Evolutionary conservation across 306 rosid genomes (phyloP).

Genomic region (Cicer pinnatifidum): DNA sequence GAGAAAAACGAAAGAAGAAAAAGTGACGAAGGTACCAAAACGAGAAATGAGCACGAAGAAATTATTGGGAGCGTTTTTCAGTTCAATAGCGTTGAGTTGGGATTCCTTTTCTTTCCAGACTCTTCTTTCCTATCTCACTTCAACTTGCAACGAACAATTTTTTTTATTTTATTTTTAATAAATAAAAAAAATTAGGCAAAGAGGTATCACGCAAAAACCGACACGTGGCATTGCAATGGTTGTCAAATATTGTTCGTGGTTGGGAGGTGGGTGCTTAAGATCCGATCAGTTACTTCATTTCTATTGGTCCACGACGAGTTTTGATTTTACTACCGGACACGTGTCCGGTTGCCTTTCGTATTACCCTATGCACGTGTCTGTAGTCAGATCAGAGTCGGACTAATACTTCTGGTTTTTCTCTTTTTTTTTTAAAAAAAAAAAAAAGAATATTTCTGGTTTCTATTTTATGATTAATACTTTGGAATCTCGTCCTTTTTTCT

Average conservation of each 20-base stretch:
- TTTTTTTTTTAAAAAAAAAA: no score
- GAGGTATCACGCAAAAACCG: conserved; percentile 46
- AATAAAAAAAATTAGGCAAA: neutral
- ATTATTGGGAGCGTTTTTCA: conserved; percentile 5
- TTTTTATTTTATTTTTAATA: neutral
- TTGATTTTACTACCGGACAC: conserved; percentile 36
- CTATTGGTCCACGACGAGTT: conserved; percentile 54
- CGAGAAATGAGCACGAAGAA: conserved; percentile 4
- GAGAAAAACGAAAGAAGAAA: neutral
- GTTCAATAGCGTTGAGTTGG: neutral
- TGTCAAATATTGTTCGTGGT: conserved; percentile 81
- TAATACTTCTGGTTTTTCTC: no score
- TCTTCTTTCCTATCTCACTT: conserved; percentile 35
- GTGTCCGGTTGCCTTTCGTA: conserved; percentile 24
- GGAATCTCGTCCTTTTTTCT: neutral
- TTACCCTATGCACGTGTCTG: conserved; percentile 35
- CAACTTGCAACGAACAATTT: conserved; percentile 34
- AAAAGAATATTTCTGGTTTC: no score
- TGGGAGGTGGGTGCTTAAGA: conserved; percentile 57
- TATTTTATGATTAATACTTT: no score
- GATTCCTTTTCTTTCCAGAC: conserved; percentile 49
- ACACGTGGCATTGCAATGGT: conserved; percentile 67
- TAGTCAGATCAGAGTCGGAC: no score
- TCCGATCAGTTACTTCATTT: conserved; percentile 69
- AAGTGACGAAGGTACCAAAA: conserved; percentile 4